A percentile compares a stretch with the other conserved stretches of the same genome.
These are phyloP conservation scores for Pythium myriotylum DNA, from an alignment of 352 stramenopile genomes.

Conservation along the genomic window DNA sequence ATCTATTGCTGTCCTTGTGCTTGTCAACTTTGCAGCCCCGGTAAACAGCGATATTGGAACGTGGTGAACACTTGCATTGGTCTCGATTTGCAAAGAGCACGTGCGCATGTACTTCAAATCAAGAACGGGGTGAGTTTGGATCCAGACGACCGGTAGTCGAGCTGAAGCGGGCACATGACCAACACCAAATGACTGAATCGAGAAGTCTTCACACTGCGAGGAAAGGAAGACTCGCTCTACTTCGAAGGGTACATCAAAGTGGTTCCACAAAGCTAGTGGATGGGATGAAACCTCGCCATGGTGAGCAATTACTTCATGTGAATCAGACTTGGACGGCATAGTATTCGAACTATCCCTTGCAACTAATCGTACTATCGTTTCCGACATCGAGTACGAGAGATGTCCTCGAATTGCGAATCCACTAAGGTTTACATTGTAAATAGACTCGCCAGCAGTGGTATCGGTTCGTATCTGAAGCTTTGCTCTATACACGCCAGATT, in stretches of 20 bases:
- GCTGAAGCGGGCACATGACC: not conserved
- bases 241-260: conserved; percentile 24
- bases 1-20: not conserved
- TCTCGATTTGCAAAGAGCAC: conserved; percentile 21
- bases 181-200: not conserved
- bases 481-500: conserved; percentile 13
- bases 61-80: conserved; percentile 22
- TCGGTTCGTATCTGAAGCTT: conserved; percentile 47
- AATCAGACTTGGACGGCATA: not conserved
- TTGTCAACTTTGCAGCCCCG: not conserved
- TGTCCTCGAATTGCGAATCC: conserved; percentile 17
- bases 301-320: not conserved
- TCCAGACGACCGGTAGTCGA: not conserved
- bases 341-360: not conserved
- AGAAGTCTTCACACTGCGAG: not conserved
- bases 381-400: conserved; percentile 9
- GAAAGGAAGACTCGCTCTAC: not conserved
- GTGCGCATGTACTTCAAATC: not conserved
- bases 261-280: conserved; percentile 5
- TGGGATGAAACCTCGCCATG: not conserved
- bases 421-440: conserved; percentile 8
- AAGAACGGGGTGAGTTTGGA: not conserved
- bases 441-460: conserved; percentile 10
- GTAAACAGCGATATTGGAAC: conserved; percentile 18
- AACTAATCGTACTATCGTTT: not conserved